Evolutionary conservation across 805 yeast species (phyloP), one percentile per base, ranked within the genome.

Genomic region (Candida tibetensis): DNA sequence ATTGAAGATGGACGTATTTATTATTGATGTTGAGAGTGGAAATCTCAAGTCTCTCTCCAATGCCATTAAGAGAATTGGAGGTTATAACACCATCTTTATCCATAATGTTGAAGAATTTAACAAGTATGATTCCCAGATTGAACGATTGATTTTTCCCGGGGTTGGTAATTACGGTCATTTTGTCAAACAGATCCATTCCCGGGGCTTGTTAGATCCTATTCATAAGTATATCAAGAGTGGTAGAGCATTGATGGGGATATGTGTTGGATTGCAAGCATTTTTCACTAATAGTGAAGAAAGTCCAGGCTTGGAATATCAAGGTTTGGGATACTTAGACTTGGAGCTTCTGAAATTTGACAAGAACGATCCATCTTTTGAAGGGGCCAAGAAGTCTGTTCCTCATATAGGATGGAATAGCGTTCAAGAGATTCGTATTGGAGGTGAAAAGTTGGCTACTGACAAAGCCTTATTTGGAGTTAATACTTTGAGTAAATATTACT

Each of bases 91-190:
- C 3, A 64, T 68, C 30, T 74, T 82, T 52, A 74, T 90, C 50
- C 77, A 71, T 42, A 66, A 76, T 40, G 76, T 81, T 13, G 59
- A 64, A 4, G 88, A 85, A 39, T 79, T 81, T 39, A 62, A 60
- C 26, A 47, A 46, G 28, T 46, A 45, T 39, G 60, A 72, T 39
- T 44, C 63, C 17, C 52, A 68, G 8, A 85, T 85, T 30, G 66
- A 62, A 26, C 71, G 70, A 51, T 69, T 93, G 44, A 74, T 93
- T 42, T 73, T 93, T 17, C 99, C 99, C 5, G 99, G 99, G 18
- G 99, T 93, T 13, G 99, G 99, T 9, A 91, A 89, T 58, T 95
- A 79, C 60, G 99, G 96, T 31, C 98, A 93, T 58, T 90, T 91
- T 58, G 89, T 90, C 44, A 77, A 77, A 36, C 79, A 84, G 49